phyloP scores from a whole-genome alignment of 2,329 filamentous ascomycete species.

The Tolypocladium tundrense region DNA sequence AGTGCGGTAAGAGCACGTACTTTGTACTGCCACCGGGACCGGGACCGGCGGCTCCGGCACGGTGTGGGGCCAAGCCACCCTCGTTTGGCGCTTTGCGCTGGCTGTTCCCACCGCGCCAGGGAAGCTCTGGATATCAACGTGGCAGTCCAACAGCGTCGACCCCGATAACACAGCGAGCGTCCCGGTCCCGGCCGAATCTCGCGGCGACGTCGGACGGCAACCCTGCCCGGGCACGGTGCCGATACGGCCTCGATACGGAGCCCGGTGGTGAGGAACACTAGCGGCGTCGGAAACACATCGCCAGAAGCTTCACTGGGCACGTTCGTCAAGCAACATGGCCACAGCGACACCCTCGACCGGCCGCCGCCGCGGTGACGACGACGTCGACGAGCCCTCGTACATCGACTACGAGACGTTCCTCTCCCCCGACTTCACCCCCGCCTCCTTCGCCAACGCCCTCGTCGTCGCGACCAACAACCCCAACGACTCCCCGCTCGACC shows the following conservation, averaged over 20 bases:
- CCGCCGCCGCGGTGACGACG: not conserved
- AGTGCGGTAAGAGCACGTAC: not conserved
- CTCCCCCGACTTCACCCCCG: constrained; percentile 68
- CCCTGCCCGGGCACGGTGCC: not conserved
- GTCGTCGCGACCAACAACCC: constrained; percentile 87
- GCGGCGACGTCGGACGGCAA: not conserved
- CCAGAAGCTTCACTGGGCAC: not conserved
- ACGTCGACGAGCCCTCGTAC: constrained; percentile 62
- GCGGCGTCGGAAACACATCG: not conserved
- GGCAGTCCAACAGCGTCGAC: not conserved
- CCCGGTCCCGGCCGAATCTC: not conserved
- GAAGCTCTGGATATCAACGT: not conserved
- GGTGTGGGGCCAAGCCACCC: not conserved
- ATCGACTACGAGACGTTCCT: constrained; percentile 94
- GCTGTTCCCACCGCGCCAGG: not conserved
- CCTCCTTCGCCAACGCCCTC: constrained; percentile 77
- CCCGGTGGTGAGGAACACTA: not conserved
- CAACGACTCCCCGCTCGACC: constrained; percentile 79
- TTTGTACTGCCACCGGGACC: not conserved
- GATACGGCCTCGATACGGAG: not conserved
- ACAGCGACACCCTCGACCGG: not conserved
- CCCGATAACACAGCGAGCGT: not conserved
- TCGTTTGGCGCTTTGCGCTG: not conserved
- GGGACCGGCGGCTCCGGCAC: not conserved
- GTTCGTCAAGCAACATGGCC: not conserved